Percentiles rank a stretch among this genome's conserved stretches.
These are phyloP conservation scores for Paraleonurus japonicus DNA, from an alignment of 257 asterid species.

Conservation along the genomic window DNA sequence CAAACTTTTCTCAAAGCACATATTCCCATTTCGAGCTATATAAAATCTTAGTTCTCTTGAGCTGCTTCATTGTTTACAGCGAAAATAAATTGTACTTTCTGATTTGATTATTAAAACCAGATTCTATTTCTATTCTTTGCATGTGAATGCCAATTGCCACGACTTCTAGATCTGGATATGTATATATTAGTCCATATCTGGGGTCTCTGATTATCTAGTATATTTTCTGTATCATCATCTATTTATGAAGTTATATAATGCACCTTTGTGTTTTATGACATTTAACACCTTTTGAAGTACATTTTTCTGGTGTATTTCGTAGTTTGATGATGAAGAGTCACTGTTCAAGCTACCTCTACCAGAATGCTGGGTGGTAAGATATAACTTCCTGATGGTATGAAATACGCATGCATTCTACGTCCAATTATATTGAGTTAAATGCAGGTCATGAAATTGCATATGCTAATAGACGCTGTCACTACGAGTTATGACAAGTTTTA, in stretches of 20 bases:
- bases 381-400: constrained; percentile 6
- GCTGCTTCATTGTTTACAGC: background rate
- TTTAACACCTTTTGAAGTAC: constrained; percentile 15
- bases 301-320: constrained; percentile 31
- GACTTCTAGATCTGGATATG: constrained; percentile 1
- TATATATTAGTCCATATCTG: background rate
- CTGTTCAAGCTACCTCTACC: constrained; percentile 72
- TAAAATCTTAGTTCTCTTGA: background rate
- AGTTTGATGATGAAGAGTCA: constrained; percentile 71
- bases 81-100: background rate
- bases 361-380: constrained; percentile 98
- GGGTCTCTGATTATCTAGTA: background rate
- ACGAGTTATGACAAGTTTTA: constrained; percentile 79
- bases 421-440: constrained; percentile 22
- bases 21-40: constrained; percentile 13
- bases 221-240: background rate
- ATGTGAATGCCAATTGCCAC: background rate
- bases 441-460: constrained; percentile 89
- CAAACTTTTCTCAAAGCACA: background rate
- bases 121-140: background rate
- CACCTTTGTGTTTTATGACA: background rate
- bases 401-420: constrained; percentile 4
- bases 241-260: background rate
- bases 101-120: background rate
- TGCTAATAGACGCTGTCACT: constrained; percentile 78